Conservation (phyloP, 2,329 filamentous ascomycete genomes). For the Paracamarosporium sp. region DNA sequence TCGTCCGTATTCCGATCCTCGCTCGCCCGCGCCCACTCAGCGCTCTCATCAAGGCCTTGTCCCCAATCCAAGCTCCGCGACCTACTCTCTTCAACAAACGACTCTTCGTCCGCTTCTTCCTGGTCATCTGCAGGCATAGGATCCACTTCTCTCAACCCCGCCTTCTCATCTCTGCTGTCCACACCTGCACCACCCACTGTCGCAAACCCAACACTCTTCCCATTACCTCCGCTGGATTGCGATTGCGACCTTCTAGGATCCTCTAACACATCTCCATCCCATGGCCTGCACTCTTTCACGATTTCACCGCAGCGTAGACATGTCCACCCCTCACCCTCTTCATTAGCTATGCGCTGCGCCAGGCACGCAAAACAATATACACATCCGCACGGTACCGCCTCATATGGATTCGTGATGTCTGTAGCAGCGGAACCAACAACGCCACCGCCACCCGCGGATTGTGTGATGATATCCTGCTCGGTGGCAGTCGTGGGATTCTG, state of each 20-base stretch:
- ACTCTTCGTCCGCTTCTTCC: slow-evolving; percentile 12
- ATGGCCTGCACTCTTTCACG: slow-evolving; percentile 86
- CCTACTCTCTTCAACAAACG: slow-evolving; percentile 10
- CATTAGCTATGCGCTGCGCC: slow-evolving; percentile 85
- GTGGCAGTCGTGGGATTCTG: slow-evolving; percentile 73
- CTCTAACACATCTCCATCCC: slow-evolving; percentile 87
- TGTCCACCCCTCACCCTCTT: slow-evolving; percentile 93
- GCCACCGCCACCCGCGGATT: slow-evolving; percentile 69
- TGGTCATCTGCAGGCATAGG: slow-evolving; percentile 39
- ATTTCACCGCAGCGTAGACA: slow-evolving; percentile 87
- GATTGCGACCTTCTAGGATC: slow-evolving; percentile 25
- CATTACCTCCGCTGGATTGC: slow-evolving; percentile 16
- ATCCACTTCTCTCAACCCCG: slow-evolving; percentile 33
- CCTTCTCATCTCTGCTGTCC: slow-evolving; percentile 19
- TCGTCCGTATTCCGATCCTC: slow-evolving; percentile 30
- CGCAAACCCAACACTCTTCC: slow-evolving; percentile 36
- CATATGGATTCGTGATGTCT: slow-evolving; percentile 95
- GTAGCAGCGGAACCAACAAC: slow-evolving; percentile 88
- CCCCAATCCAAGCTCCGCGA: slow-evolving; percentile 36
- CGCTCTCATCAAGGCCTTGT: slow-evolving; percentile 38
- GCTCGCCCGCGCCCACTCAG: slow-evolving; percentile 46
- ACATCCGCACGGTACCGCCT: slow-evolving; percentile 86
- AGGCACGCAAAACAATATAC: slow-evolving; percentile 96
- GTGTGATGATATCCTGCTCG: slow-evolving; percentile 77
- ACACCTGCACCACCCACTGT: slow-evolving; percentile 28